Evolutionary conservation across 1,139 yeast species (phyloP).

Genomic region (Lodderomyces margitis): DNA sequence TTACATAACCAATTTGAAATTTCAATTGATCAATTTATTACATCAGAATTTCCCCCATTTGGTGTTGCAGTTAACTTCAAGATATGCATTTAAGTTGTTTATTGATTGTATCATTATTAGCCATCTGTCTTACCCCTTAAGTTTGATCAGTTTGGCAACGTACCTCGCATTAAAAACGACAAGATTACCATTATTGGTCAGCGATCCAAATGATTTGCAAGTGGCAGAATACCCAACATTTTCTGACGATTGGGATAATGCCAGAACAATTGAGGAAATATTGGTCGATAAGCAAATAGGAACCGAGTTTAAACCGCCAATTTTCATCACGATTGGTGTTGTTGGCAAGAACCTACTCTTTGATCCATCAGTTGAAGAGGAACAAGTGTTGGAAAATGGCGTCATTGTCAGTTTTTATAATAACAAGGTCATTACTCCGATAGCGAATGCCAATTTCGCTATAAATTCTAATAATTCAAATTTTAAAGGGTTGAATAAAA

Average conservation of each 20-base stretch:
- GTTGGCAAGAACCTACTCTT: constrained; percentile 66
- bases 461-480: constrained; percentile 38
- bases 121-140: constrained; percentile 65
- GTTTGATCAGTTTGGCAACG: constrained; percentile 72
- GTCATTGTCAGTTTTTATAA: constrained; percentile 68
- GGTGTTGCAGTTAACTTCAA: constrained; percentile 61
- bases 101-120: constrained; percentile 80
- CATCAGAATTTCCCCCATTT: constrained; percentile 47
- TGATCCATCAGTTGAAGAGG: constrained; percentile 86
- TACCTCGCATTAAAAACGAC: constrained; percentile 82
- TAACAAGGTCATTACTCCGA: constrained; percentile 62
- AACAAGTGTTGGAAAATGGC: constrained; percentile 83
- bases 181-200: constrained; percentile 66
- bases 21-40: constrained; percentile 48
- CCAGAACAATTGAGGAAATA: constrained; percentile 41
- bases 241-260: constrained; percentile 79
- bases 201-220: constrained; percentile 55
- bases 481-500: constrained; percentile 38
- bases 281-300: constrained; percentile 1
- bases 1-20: constrained; percentile 56
- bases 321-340: constrained; percentile 71
- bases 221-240: constrained; percentile 89
- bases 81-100: constrained; percentile 70
- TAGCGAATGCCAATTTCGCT: constrained; percentile 55
- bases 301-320: constrained; percentile 58